Evolutionary conservation across 1,139 yeast species (phyloP), one percentile per base, ranked within the genome.

Genomic region (Scheffersomyces parashehatae): DNA sequence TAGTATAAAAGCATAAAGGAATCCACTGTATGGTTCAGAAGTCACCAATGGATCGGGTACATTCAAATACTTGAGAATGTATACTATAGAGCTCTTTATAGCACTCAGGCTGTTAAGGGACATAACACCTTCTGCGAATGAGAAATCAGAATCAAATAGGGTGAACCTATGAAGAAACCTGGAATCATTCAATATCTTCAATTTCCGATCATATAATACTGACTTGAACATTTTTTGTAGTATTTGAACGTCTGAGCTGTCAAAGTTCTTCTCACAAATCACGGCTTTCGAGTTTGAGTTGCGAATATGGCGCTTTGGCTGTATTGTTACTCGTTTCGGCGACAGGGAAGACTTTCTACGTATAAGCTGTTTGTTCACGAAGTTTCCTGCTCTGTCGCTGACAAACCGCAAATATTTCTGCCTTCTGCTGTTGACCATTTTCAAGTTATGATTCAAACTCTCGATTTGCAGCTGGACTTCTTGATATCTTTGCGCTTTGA

Each of bases 1-100:
- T 44, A 67, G 47, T 9, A 63, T 52, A 41, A 64, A 61, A 7
- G 62, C 52, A 47, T 62, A 65, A 16, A 59, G 46, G 36, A 64
- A 61, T n/a, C 35, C 35, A 3, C 24, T 14, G 20, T 31, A 31
- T 5, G 13, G 54, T 40, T 28, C 48, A 49, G 36, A 48, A 51
- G 37, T 37, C 35, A 13, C 39, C 28, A 35, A 38, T n/a, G 48
- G 38, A 28, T 42, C 49, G 5, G 58, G 56, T 5, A 58, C 41
- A 2, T 39, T 33, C 14, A 59, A 40, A 31, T 43, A 36, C 10
- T 44, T 32, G 6, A 60, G 38, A 11, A 60, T 37, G 26, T 40
- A 38, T 12, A 34, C 29, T 3, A 57, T 40, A 6, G 47, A 40
- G 20, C 24, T 41, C 28, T 43, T 44, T 6, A 56, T 40, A 7